Evolutionary conservation across 805 yeast species (phyloP), one percentile per base, ranked within the genome.

Genomic region (Candida michaelii): DNA sequence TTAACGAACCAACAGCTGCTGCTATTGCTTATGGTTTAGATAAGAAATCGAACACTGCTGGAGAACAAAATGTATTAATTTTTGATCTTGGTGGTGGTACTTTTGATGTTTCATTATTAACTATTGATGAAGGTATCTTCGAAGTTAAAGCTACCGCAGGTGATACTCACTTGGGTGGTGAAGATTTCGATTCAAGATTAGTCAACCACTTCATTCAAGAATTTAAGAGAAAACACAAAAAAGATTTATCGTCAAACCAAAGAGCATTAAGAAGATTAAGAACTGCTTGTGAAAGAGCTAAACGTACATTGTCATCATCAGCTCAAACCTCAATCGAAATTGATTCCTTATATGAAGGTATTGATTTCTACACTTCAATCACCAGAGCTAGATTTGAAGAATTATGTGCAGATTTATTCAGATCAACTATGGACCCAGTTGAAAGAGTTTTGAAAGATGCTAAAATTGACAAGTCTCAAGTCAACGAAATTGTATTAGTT

Each of bases 331-430:
- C 97, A 63, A 84, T 91, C 61, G 98, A 93, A 75, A 90, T 91
- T 59, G 99, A 91, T 70, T 86, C 97, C 37, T 83, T 91, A 60
- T 85, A 74, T 60, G 96, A 91, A 58, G 98, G 98, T 67, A 80
- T 88, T 65, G 98, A 91, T 70, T 89, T 93, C 74, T 83, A 90
- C 53, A 97, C 93, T 71, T 82, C 97, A 49, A 77, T 91, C 60
- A 87, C 97, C 48, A 89, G 98, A 73, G 99, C 98, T 56, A 89
- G 95, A 74, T 91, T 91, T 59, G 99, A 91, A 76, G 98, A 91
- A 76, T 75, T 91, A 66, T 90, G 91, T 80, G 75, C 87, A 58
- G 96, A 88, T 59, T 71, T 90, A 58, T 91, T 91, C 80, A 89
- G 88, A 77, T 87, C 87, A 69, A 91, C 99, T 42, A 75, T 91